phyloP scores from a whole-genome alignment of 1,284 basidiomycete species.

The Papiliotrema nemorosa region DNA sequence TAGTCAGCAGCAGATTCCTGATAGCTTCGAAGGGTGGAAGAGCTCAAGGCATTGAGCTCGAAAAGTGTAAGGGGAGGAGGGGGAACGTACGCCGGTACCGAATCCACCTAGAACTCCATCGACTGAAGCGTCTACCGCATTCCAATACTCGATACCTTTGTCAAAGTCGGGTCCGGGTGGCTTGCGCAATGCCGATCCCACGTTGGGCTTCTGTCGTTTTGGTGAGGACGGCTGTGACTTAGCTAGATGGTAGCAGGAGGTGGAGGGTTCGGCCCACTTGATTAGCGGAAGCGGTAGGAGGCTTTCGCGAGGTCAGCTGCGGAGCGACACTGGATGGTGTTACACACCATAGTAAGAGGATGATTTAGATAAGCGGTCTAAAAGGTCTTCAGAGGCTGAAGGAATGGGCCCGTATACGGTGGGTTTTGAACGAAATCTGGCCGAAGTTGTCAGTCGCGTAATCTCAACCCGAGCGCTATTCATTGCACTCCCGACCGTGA shows the following conservation, averaged over 20 bases:
- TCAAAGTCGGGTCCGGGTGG: constrained; percentile 45
- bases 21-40: too few species aligned
- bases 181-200: constrained; percentile 31
- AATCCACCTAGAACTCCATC: constrained; percentile 53
- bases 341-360: not conserved
- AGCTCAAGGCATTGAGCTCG: not conserved
- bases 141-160: constrained; percentile 53
- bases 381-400: too few species aligned
- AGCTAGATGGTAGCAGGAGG: not conserved
- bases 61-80: not conserved
- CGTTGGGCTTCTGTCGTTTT: constrained; percentile 22
- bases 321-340: not conserved
- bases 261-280: not conserved
- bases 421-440: too few species aligned
- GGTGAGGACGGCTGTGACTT: constrained; percentile 1
- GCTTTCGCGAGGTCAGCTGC: not conserved
- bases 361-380: too few species aligned
- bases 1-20: too few species aligned
- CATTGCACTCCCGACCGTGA: too few species aligned
- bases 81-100: constrained; percentile 42
- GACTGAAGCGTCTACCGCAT: constrained; percentile 46
- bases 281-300: not conserved
- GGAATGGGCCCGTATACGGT: too few species aligned
- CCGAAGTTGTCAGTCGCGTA: too few species aligned
- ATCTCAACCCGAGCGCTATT: too few species aligned